phyloP scores from a whole-genome alignment of 345 rosid genomes.

The Acer negundo region DNA sequence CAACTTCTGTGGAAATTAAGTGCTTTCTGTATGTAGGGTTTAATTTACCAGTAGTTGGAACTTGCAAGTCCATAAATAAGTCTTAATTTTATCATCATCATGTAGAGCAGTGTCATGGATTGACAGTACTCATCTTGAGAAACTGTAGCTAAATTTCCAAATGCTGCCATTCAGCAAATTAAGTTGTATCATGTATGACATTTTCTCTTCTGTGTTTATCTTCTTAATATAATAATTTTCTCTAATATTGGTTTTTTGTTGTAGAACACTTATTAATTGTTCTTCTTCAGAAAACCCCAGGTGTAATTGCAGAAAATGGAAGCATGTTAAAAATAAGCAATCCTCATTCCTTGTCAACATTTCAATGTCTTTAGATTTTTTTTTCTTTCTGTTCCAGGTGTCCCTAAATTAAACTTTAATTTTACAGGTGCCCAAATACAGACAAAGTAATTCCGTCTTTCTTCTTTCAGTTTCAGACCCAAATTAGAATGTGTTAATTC shows the following conservation, averaged over 20 bases:
- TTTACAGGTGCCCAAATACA: background rate
- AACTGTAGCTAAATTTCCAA: background rate
- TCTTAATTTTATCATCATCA: too few relatives aligned
- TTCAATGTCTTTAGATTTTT: background rate
- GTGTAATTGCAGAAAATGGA: conserved; percentile 6
- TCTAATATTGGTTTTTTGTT: background rate
- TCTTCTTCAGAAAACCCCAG: background rate
- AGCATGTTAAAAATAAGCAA: background rate
- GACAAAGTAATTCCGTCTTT: background rate
- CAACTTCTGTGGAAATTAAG: background rate
- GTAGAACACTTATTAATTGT: background rate
- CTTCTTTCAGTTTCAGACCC: too few relatives aligned
- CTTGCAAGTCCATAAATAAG: too few relatives aligned
- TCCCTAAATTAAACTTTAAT: background rate
- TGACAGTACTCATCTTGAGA: background rate
- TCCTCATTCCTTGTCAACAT: background rate
- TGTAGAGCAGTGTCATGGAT: background rate
- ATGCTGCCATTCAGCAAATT: background rate
- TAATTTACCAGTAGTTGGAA: background rate
- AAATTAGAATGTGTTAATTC: too few relatives aligned
- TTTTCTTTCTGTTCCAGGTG: background rate
- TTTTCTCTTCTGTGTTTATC: too few relatives aligned
- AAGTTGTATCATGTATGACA: too few relatives aligned
- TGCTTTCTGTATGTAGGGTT: background rate
- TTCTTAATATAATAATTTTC: too few relatives aligned